Conservation (phyloP, 2,329 filamentous ascomycete genomes). For the Calonectria pteridis region DNA sequence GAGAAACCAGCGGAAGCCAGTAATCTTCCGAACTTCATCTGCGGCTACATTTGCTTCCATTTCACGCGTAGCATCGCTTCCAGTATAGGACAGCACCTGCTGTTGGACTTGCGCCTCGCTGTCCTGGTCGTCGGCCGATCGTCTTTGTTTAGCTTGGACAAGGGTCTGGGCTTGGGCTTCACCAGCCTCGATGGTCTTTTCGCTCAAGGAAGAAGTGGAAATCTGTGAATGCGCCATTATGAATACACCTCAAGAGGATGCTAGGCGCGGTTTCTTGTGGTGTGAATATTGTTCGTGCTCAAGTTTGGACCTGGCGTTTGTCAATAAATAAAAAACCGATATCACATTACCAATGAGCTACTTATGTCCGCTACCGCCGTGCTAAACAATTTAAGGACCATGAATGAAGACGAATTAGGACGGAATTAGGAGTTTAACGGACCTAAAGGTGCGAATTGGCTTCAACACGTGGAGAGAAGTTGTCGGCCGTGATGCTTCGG, state of each 20-base stretch:
- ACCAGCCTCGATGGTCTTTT: not conserved
- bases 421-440: not conserved
- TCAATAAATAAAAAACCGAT: not conserved
- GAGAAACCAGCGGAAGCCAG: not conserved
- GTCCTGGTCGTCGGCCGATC: not conserved
- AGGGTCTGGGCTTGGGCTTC: not conserved
- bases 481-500: not conserved
- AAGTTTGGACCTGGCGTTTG: not conserved
- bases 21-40: not conserved
- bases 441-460: not conserved
- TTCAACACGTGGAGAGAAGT: not conserved
- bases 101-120: not conserved
- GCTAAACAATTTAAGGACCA: rapidly evolving
- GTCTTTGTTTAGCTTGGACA: not conserved
- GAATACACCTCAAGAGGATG: not conserved
- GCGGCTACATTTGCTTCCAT: not conserved
- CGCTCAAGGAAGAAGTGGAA: not conserved
- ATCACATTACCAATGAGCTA: not conserved
- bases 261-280: not conserved
- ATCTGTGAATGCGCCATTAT: not conserved
- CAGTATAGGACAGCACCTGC: not conserved
- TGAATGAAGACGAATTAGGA: rapidly evolving
- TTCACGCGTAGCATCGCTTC: not conserved
- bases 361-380: not conserved
- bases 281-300: not conserved